These are phyloP conservation scores for Kodamaea neixiangensis DNA, from an alignment of 805 yeast genomes.

Conservation along the genomic window DNA sequence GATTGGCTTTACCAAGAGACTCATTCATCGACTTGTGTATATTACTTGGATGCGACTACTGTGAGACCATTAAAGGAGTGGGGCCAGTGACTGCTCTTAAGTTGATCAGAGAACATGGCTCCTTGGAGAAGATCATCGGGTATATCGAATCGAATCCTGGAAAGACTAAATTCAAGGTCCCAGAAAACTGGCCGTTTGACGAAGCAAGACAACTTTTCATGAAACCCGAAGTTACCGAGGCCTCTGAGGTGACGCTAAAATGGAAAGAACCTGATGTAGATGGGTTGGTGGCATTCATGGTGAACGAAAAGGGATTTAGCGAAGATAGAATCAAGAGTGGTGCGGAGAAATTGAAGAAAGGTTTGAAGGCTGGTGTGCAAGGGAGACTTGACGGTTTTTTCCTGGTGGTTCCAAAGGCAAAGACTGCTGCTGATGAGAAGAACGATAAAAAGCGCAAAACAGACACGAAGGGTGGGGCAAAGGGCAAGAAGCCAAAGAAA, in stretches of 20 bases:
- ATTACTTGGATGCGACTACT: constrained; percentile 93
- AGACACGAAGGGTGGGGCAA: constrained; percentile 30
- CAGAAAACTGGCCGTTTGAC: constrained; percentile 92
- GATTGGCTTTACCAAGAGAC: constrained; percentile 67
- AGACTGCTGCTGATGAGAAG: constrained; percentile 19
- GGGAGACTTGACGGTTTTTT: constrained; percentile 93
- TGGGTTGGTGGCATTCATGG: constrained; percentile 80
- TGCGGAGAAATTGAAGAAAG: constrained; percentile 80
- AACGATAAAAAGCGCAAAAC: constrained; percentile 37
- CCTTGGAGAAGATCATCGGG: constrained; percentile 76
- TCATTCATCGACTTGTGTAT: constrained; percentile 92
- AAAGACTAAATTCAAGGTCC: constrained; percentile 72
- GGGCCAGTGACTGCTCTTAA: constrained; percentile 96
- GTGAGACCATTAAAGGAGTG: constrained; percentile 91
- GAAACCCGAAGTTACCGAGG: constrained; percentile 74
- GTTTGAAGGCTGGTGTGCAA: constrained; percentile 81
- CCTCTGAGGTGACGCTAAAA: constrained; percentile 65
- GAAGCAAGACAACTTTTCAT: constrained; percentile 85
- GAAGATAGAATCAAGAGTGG: constrained; percentile 92
- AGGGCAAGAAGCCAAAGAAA: constrained; percentile 30
- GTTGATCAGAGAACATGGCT: constrained; percentile 80
- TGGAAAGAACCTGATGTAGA: constrained; percentile 90
- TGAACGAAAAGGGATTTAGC: constrained; percentile 83
- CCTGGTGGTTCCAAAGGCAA: constrained; percentile 54
- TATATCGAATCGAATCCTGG: constrained; percentile 55